Conservation (phyloP, 345 rosid genomes). For the Cardiospermum halicacabum region DNA sequence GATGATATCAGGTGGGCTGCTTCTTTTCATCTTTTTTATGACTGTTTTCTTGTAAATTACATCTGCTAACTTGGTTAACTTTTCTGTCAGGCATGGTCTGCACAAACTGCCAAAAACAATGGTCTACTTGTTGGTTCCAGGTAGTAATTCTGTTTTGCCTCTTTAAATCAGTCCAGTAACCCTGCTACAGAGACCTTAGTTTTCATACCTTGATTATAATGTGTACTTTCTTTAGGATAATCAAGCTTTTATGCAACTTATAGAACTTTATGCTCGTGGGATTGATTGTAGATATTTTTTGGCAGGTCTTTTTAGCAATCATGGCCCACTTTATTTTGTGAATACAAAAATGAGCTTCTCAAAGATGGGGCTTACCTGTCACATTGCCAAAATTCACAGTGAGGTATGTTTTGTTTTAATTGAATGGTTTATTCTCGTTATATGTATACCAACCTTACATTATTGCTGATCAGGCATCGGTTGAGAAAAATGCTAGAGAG, state of each 20-base stretch:
- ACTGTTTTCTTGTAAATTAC: slow-evolving; percentile 16
- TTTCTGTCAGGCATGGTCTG: slow-evolving; percentile 79
- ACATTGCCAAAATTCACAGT: slow-evolving; percentile 97
- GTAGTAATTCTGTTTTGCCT: slow-evolving; percentile 35
- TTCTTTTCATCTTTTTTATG: slow-evolving; percentile 17
- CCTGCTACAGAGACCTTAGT: background rate
- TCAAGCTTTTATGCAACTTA: background rate
- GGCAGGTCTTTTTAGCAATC: slow-evolving; percentile 97
- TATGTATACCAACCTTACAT: slow-evolving; percentile 18
- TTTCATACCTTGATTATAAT: background rate
- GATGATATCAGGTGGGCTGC: slow-evolving; percentile 66
- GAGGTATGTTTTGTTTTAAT: slow-evolving; percentile 50
- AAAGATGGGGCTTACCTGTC: slow-evolving; percentile 89
- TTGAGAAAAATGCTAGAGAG: slow-evolving; percentile 94
- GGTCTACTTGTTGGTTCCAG: slow-evolving; percentile 91
- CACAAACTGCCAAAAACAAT: slow-evolving; percentile 77
- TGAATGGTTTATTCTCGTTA: slow-evolving; percentile 2
- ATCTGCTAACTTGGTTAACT: slow-evolving; percentile 19
- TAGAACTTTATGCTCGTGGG: background rate
- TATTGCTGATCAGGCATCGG: slow-evolving; percentile 68
- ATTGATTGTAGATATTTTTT: slow-evolving; percentile 9
- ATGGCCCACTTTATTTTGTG: slow-evolving; percentile 93
- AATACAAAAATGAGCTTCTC: slow-evolving; percentile 76
- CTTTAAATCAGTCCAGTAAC: background rate
- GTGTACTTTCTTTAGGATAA: slow-evolving; percentile 1